Base-by-base conservation (phyloP, 2,329 filamentous ascomycete species). In the Nannizziopsis arthrosporioides region DNA sequence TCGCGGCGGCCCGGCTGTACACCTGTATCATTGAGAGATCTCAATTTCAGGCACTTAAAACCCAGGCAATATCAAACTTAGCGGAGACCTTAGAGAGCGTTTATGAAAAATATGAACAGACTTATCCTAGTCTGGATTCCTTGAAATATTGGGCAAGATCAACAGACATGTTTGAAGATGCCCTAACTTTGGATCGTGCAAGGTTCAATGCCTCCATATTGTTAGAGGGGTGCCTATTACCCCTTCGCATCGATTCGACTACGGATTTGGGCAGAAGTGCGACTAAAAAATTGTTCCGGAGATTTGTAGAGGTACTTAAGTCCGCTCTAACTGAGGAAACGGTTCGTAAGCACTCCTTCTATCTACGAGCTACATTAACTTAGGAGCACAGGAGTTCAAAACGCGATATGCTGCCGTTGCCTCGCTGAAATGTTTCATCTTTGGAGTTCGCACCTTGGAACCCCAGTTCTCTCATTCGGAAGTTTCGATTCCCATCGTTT, bases 401-500 rank as follows among this genome's bases (percentile, higher is more conserved):
- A 67, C 65, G 1, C 60, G 66, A 5, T 59, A 62, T 45, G 60
- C 65, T n/a, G 67, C 65, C 5, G 59, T 60, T 1, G 50, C 55
- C 37, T 68, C 65, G 12, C 53, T 68, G 4, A 57, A 52, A 15
- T 59, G 58, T 19, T 66, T 70, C 41, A 54, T 58, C 4, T 56
- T 52, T 10, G 59, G 88, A 19, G 78, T 61, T 37, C 58, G 55
- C 39, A 54, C 56, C 7, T 44, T 54, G 5, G 47, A 53, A 7
- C 46, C 47, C 45, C 51, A 47, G 35, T 58, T 59, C 42, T 41
- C 56, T 35, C 55, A 51, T 52, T 58, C 51, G 52, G 53, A 39
- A 54, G 48, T 53, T 11, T 67, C 78, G 31, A 63, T 86, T 1
- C 68, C 76, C 1, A 68, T 77, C 27, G 75, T 84, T 44, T 62